phyloP scores from a whole-genome alignment of 2,329 filamentous ascomycete species.

The Grosmannia penicillata region DNA sequence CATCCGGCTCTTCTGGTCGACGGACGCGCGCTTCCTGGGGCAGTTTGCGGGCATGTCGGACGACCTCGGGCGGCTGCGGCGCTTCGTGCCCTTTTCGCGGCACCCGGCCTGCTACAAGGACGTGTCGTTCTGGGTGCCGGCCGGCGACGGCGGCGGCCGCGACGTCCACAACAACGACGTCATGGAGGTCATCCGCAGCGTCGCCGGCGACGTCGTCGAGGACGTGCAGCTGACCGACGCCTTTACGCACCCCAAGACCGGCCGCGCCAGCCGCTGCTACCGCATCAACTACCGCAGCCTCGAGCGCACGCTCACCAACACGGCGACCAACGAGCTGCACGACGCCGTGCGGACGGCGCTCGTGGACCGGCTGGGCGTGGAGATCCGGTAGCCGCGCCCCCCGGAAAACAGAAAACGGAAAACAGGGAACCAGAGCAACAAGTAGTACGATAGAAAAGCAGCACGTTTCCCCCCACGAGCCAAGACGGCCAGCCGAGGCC shows the following conservation, averaged over 20 bases:
- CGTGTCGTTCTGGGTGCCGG: constrained; percentile 74
- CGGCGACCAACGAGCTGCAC: constrained; percentile 67
- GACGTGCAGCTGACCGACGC: constrained; percentile 74
- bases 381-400: constrained; percentile 44
- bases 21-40: constrained; percentile 66
- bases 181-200: constrained; percentile 82
- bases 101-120: constrained; percentile 83
- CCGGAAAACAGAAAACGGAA: background rate
- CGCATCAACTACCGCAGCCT: constrained; percentile 86
- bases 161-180: constrained; percentile 85
- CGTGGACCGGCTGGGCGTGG: constrained; percentile 59
- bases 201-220: constrained; percentile 74
- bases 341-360: constrained; percentile 48
- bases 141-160: too few species aligned
- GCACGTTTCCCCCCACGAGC: too few species aligned
- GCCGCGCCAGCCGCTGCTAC: constrained; percentile 76
- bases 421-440: background rate
- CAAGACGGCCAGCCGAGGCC: too few species aligned
- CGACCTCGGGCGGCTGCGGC: constrained; percentile 31
- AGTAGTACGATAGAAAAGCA: background rate
- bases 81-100: constrained; percentile 81
- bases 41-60: constrained; percentile 60
- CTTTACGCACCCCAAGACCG: constrained; percentile 78
- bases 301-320: constrained; percentile 77
- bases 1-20: constrained; percentile 92